These are phyloP conservation scores for Candida sp. DNA, from an alignment of 1,139 yeast species.

Conservation along the genomic window DNA sequence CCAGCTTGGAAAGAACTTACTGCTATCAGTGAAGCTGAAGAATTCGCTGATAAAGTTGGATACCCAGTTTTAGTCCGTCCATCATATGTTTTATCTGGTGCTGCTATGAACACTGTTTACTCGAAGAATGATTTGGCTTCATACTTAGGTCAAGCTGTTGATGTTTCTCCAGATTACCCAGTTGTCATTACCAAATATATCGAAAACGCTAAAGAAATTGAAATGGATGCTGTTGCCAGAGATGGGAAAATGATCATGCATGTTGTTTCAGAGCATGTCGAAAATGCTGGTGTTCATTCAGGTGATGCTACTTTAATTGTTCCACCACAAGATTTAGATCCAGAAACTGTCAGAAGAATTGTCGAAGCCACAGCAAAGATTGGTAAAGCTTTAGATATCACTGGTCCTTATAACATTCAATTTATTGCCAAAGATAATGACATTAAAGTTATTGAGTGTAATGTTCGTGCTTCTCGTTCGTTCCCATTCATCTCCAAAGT, in stretches of 20 bases:
- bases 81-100: conserved; percentile 96
- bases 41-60: conserved; percentile 84
- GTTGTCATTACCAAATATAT: conserved; percentile 97
- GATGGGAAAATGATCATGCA: conserved; percentile 96
- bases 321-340: conserved; percentile 95
- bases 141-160: conserved; percentile 90
- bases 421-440: conserved; percentile 90
- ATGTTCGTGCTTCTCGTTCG: conserved; percentile 97
- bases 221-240: conserved; percentile 98
- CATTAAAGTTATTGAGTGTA: conserved; percentile 96
- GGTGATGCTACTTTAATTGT: conserved; percentile 98
- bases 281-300: conserved; percentile 95
- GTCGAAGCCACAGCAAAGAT: conserved; percentile 96
- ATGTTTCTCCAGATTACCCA: conserved; percentile 97
- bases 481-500: conserved; percentile 99
- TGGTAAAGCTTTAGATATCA: conserved; percentile 92
- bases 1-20: conserved; percentile 99
- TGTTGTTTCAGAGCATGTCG: conserved; percentile 98
- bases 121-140: conserved; percentile 86
- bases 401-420: conserved; percentile 98
- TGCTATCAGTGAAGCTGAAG: conserved; percentile 89
- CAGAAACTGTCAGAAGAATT: conserved; percentile 87
- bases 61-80: conserved; percentile 98
- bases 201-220: conserved; percentile 97
- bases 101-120: conserved; percentile 98